Conservation (phyloP, 2,329 filamentous ascomycete species). For the Dactylellina leptospora region DNA sequence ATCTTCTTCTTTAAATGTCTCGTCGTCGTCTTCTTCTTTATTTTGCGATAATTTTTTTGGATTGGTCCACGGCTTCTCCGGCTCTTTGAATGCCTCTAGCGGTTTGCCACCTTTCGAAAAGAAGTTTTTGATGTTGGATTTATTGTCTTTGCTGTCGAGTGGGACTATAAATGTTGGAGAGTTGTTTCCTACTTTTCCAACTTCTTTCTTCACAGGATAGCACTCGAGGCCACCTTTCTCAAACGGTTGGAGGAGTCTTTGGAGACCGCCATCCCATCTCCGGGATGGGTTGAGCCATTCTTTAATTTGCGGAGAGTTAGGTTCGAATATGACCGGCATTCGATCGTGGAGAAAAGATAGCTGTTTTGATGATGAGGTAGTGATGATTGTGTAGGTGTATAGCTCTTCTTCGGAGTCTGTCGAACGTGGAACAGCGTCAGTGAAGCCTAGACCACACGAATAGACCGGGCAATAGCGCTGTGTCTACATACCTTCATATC, state of each 20-base stretch:
- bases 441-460: background rate
- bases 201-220: conserved; percentile 85
- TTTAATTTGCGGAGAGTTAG: conserved; percentile 73
- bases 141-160: conserved; percentile 84
- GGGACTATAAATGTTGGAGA: conserved; percentile 84
- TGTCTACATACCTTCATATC: conserved; percentile 72
- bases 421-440: background rate
- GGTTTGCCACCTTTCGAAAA: conserved; percentile 68
- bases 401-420: conserved; percentile 71
- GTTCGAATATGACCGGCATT: conserved; percentile 92
- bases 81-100: conserved; percentile 46
- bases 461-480: background rate
- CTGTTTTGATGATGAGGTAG: conserved; percentile 83
- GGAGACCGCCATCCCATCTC: conserved; percentile 79
- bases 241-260: conserved; percentile 80
- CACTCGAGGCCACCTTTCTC: conserved; percentile 76
- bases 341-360: conserved; percentile 88
- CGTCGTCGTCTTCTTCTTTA: conserved; percentile 30
- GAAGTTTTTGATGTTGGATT: conserved; percentile 92
- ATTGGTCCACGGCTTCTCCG: conserved; percentile 50
- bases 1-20: conserved; percentile 12
- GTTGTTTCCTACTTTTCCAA: conserved; percentile 93
- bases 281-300: conserved; percentile 75
- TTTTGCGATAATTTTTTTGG: conserved; percentile 34
- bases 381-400: conserved; percentile 94